A percentile compares a stretch with the other conserved stretches of the same genome.
Evolutionary conservation across 768 basidiomycete species (phyloP).

Genomic region (Pulveroboletus sp.): DNA sequence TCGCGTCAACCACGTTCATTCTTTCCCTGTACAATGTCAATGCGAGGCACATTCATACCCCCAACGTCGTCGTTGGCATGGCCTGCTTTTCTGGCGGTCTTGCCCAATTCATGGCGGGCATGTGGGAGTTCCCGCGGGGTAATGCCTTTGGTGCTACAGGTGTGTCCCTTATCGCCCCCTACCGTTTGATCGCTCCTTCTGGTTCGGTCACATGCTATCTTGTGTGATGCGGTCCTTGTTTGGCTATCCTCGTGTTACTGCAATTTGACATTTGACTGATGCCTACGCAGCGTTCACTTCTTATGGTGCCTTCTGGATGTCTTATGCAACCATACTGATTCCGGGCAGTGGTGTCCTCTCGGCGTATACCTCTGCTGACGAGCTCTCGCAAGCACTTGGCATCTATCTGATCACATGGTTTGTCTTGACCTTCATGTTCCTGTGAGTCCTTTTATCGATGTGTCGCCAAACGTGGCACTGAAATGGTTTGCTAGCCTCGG

Average conservation of each 20-base stretch:
- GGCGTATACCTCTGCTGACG: conserved; percentile 41
- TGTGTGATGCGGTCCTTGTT: background rate
- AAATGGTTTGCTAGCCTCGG: conserved; percentile 35
- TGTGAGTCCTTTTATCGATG: conserved; percentile 38
- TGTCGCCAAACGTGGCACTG: background rate
- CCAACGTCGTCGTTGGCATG: conserved; percentile 83
- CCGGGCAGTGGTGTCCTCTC: conserved; percentile 59
- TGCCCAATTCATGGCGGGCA: conserved; percentile 80
- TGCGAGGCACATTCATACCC: conserved; percentile 45
- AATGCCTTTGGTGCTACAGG: conserved; percentile 72
- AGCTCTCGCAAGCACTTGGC: conserved; percentile 57
- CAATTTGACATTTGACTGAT: background rate
- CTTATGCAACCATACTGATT: conserved; percentile 67
- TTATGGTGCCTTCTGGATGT: conserved; percentile 88
- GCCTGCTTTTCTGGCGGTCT: conserved; percentile 82
- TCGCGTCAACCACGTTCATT: conserved; percentile 80
- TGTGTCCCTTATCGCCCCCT: conserved; percentile 28
- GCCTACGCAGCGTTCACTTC: conserved; percentile 60
- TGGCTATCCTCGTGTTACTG: background rate
- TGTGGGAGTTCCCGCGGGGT: conserved; percentile 77
- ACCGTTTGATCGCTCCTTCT: too few species aligned
- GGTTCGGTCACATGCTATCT: too few species aligned
- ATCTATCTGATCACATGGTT: conserved; percentile 75
- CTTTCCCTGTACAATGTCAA: conserved; percentile 69
- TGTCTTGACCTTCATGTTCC: conserved; percentile 61